Base-by-base conservation (phyloP, 371 early-diverging fungal species). In the Parasitella parasitica region DNA sequence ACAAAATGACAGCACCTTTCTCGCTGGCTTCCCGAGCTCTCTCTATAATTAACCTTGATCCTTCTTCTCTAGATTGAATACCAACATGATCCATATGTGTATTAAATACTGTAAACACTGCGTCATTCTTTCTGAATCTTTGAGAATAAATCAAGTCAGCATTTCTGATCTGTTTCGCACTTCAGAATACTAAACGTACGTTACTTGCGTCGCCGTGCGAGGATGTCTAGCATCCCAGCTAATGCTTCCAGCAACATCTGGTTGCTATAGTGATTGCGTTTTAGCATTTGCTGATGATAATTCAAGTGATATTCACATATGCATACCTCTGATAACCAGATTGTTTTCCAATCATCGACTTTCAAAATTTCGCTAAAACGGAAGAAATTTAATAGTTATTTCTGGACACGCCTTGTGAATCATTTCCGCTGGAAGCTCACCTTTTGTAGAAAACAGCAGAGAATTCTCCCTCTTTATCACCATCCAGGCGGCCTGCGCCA, bases 401-500 rank as follows among this genome's bases (percentile, higher is more conserved):
- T 35, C 32, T 7, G 7, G 32, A 32, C 32, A 32, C 11, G 32
- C 32, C 32, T 11, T n/a, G n/a, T n/a, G n/a, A n/a, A n/a, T n/a
- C n/a, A n/a, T n/a, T n/a, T n/a, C n/a, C n/a, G n/a, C 24, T n/a
- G 18, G 7, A 34, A 36, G 1, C 18, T n/a, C 69, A 77, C 78
- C 63, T 70, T 41, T 77, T 77, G 54, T 77, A 80, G 55, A 80
- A 80, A 7, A 80, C 58, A 7, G 81, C 72, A 26, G 65, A 54
- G 27, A 73, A 72, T 59, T 83, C 81, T 7, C 83, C 83, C 34
- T 71, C 54, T 38, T 73, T 54, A 24, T 80, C 73, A 4, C 84
- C 84, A 57, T 83, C 82, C 7, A 67, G 57, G 30, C 84, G 69
- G 15, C 84, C 84, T 2, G 59, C 72, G 27, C 84, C 84, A 2